Conservation (phyloP, 768 basidiomycete genomes). For the Calocybe gangraenosa region DNA sequence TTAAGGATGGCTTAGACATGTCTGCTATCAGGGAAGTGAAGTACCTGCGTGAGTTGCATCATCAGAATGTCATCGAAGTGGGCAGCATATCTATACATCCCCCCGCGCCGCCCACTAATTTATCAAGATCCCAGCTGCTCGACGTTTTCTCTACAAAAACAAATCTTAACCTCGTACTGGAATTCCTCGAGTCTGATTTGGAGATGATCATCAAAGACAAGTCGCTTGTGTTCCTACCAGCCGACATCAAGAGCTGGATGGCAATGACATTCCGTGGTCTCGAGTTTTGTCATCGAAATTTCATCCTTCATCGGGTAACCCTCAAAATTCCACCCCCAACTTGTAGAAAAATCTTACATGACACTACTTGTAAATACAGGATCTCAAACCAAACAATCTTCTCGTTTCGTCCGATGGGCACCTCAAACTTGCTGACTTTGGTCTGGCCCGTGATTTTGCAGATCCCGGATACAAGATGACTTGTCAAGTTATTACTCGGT, state of each 20-base stretch:
- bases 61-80: constrained; percentile 94
- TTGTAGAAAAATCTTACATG: background rate
- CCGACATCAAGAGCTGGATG: constrained; percentile 99
- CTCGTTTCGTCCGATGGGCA: constrained; percentile 87
- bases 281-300: constrained; percentile 98
- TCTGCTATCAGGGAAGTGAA: constrained; percentile 98
- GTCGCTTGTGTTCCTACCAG: constrained; percentile 85
- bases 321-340: background rate
- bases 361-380: constrained; percentile 42
- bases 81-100: constrained; percentile 11
- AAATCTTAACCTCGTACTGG: constrained; percentile 95
- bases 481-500: constrained; percentile 97
- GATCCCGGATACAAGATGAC: constrained; percentile 98
- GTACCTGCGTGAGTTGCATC: constrained; percentile 88
- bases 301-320: constrained; percentile 85
- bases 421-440: constrained; percentile 98
- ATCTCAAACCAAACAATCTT: constrained; percentile 98
- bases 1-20: constrained; percentile 99
- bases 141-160: constrained; percentile 97
- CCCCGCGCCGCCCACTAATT: background rate
- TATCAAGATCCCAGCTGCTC: constrained; percentile 56
- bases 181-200: constrained; percentile 93
- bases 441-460: constrained; percentile 93
- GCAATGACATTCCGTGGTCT: constrained; percentile 96
- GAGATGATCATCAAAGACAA: constrained; percentile 97